These are phyloP conservation scores for Trypanosomatidae sp. DNA, from an alignment of 208 protist genomes.

Conservation along the genomic window DNA sequence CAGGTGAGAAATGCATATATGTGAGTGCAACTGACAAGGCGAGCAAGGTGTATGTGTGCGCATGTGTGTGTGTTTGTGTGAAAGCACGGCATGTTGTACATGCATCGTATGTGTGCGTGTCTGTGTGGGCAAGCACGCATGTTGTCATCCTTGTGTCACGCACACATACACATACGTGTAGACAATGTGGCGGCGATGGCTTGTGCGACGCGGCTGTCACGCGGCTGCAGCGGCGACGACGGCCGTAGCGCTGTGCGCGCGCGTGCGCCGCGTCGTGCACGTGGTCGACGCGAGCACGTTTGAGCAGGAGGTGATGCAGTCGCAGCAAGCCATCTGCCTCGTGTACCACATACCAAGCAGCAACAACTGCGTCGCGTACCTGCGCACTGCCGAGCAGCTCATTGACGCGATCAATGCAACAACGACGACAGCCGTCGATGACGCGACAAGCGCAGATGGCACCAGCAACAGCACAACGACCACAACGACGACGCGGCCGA, in stretches of 20 bases:
- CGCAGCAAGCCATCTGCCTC: conserved; percentile 80
- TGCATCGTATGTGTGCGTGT: too few species aligned
- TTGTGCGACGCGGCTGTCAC: too few species aligned
- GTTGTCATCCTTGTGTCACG: too few species aligned
- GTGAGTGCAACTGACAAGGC: too few species aligned
- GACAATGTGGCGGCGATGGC: too few species aligned
- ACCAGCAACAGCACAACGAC: conserved; percentile 1
- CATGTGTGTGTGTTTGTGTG: too few species aligned
- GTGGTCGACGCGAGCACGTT: conserved; percentile 58
- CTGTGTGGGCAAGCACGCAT: too few species aligned
- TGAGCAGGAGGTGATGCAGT: conserved; percentile 73
- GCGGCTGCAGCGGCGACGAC: too few species aligned
- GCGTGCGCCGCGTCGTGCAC: conserved; percentile 7
- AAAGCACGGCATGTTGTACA: too few species aligned
- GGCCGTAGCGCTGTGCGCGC: neutral
- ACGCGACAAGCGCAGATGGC: neutral
- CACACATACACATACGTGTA: too few species aligned
- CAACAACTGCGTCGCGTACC: conserved; percentile 43
- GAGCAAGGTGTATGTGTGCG: too few species aligned
- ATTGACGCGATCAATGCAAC: conserved; percentile 55
- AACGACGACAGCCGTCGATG: neutral
- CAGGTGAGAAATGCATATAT: too few species aligned
- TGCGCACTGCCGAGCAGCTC: conserved; percentile 40
- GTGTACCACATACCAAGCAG: conserved; percentile 58
- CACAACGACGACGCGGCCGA: neutral